Percentiles rank a stretch among this genome's conserved stretches.
These are phyloP conservation scores for Calonectria pteridis DNA, from an alignment of 2,329 filamentous ascomycete species.

Conservation along the genomic window DNA sequence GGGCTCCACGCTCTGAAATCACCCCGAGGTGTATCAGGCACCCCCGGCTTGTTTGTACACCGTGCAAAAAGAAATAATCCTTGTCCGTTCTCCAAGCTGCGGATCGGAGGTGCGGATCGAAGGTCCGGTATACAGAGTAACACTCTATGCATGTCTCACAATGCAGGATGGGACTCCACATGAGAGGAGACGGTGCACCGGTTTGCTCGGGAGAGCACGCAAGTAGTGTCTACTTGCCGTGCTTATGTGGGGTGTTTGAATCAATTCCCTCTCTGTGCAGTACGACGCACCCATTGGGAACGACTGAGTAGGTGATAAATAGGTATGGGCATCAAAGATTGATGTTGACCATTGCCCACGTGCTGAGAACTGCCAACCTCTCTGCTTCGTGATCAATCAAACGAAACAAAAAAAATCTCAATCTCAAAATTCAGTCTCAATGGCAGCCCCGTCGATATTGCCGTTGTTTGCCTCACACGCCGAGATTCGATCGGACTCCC, in stretches of 20 bases:
- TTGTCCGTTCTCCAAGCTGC: neutral
- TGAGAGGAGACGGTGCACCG: neutral
- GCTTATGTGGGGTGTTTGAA: neutral
- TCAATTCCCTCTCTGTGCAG: neutral
- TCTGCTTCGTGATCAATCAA: neutral
- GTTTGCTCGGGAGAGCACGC: neutral
- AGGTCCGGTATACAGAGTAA: neutral
- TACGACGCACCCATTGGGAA: neutral
- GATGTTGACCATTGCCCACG: neutral
- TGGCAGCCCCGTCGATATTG: neutral
- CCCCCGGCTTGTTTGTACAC: neutral
- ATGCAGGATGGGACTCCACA: neutral
- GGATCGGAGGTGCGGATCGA: neutral
- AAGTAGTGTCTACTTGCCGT: neutral
- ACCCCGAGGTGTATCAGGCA: too few species aligned
- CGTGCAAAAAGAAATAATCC: neutral
- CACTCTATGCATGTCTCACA: neutral
- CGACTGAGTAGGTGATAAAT: neutral
- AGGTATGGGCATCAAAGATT: neutral
- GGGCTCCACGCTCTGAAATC: neutral
- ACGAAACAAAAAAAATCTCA: neutral
- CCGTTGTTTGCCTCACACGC: neutral
- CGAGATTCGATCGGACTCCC: neutral
- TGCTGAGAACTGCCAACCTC: neutral
- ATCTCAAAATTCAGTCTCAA: neutral